Percentiles rank a stretch among this genome's conserved stretches.
These are phyloP conservation scores for Fusarium sp. DNA, from an alignment of 2,329 filamentous ascomycete species.

Conservation along the genomic window DNA sequence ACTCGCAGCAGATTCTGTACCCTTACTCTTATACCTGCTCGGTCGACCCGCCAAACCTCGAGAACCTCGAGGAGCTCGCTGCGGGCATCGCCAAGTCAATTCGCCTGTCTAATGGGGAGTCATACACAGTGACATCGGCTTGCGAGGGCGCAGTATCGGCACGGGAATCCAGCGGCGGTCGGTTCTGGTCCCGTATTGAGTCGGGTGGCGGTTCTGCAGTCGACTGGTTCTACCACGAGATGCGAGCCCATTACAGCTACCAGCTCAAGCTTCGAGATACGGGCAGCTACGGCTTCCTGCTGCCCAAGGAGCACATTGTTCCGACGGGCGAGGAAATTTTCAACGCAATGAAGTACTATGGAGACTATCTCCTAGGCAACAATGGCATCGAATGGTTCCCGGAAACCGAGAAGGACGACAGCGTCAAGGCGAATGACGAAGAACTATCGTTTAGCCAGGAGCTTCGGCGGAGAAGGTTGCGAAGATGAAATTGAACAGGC, in stretches of 20 bases:
- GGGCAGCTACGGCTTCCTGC: conserved; percentile 92
- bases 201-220: conserved; percentile 87
- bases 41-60: conserved; percentile 84
- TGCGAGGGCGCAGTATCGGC: conserved; percentile 81
- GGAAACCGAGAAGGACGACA: conserved; percentile 42
- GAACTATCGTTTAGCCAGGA: conserved; percentile 45
- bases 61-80: conserved; percentile 93
- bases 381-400: conserved; percentile 72
- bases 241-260: conserved; percentile 87
- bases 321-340: conserved; percentile 92
- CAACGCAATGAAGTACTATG: conserved; percentile 86
- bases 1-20: conserved; percentile 94
- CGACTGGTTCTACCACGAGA: conserved; percentile 95
- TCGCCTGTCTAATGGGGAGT: conserved; percentile 81
- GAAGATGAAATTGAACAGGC: conserved; percentile 40
- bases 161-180: conserved; percentile 42
- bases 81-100: conserved; percentile 92
- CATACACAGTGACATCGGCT: conserved; percentile 84
- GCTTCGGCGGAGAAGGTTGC: conserved; percentile 50
- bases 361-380: conserved; percentile 82
- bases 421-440: conserved; percentile 30
- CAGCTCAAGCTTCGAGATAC: conserved; percentile 96
- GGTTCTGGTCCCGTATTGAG: conserved; percentile 70
- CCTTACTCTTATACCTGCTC: conserved; percentile 91
- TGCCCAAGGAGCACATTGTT: conserved; percentile 89